phyloP scores from a whole-genome alignment of 83 land plant genomes.

The Diphasiastrum complanatum region DNA sequence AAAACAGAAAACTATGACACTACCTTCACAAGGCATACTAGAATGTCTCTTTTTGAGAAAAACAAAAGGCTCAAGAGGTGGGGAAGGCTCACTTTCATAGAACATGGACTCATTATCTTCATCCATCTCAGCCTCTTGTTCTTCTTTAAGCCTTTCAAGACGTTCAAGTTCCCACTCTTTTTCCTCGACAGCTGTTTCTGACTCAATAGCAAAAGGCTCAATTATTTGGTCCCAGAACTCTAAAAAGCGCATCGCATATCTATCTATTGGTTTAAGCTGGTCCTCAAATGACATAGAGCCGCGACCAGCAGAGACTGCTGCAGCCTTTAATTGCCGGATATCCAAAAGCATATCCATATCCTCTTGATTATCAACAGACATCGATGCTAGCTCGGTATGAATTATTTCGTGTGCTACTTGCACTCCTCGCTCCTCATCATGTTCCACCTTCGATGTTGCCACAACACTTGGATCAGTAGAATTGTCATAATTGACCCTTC shows the following conservation, averaged over 20 bases:
- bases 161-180: slow-evolving; percentile 95
- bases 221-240: slow-evolving; percentile 91
- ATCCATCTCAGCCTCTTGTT: slow-evolving; percentile 95
- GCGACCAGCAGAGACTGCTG: slow-evolving; percentile 86
- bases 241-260: slow-evolving; percentile 90
- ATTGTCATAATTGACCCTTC: slow-evolving; percentile 25
- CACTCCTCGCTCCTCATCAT: slow-evolving; percentile 11
- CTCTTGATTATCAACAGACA: slow-evolving; percentile 50
- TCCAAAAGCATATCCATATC: slow-evolving; percentile 92
- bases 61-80: not conserved
- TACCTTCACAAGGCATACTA: not conserved
- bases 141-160: slow-evolving; percentile 88
- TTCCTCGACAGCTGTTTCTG: slow-evolving; percentile 62
- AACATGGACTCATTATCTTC: slow-evolving; percentile 93
- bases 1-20: not conserved
- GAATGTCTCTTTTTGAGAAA: not conserved
- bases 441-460: no score
- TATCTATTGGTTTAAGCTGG: slow-evolving; percentile 82
- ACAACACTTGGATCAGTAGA: slow-evolving; percentile 22
- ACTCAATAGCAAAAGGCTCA: slow-evolving; percentile 57
- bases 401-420: slow-evolving; percentile 19
- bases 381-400: slow-evolving; percentile 33
- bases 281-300: slow-evolving; percentile 72
- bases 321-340: slow-evolving; percentile 88
- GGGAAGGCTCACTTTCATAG: slow-evolving; percentile 78